phyloP scores from a whole-genome alignment of 495 filamentous ascomycete genomes.

The Rhypophila decipiens region DNA sequence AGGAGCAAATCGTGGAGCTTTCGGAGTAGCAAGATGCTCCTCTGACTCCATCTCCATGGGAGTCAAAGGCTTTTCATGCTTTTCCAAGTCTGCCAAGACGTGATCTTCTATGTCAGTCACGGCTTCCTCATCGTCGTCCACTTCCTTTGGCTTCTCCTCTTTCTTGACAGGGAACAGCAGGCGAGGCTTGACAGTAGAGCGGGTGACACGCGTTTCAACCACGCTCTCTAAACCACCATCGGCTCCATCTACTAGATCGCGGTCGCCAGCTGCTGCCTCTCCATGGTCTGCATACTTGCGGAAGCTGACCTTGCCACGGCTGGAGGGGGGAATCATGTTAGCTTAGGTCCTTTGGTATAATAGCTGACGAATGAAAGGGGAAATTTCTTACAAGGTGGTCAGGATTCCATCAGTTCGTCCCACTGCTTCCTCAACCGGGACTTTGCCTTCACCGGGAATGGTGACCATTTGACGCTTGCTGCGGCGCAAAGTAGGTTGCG shows the following conservation, averaged over 20 bases:
- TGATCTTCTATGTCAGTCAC: slow-evolving; percentile 48
- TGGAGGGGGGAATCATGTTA: slow-evolving; percentile 36
- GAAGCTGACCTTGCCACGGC: slow-evolving; percentile 87
- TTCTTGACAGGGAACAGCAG: slow-evolving; percentile 67
- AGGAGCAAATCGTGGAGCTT: slow-evolving; percentile 44
- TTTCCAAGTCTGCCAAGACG: slow-evolving; percentile 44
- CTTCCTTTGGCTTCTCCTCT: slow-evolving; percentile 38
- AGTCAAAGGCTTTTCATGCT: slow-evolving; percentile 40
- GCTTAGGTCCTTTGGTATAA: no score
- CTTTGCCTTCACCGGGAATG: slow-evolving; percentile 48
- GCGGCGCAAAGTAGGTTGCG: slow-evolving; percentile 29
- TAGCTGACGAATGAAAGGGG: not conserved
- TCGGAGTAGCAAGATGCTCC: slow-evolving; percentile 37
- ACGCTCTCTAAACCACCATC: slow-evolving; percentile 38
- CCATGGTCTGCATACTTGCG: slow-evolving; percentile 49
- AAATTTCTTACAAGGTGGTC: slow-evolving; percentile 72
- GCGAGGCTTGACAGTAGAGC: slow-evolving; percentile 74
- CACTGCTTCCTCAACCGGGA: slow-evolving; percentile 55
- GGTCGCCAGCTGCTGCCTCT: slow-evolving; percentile 11
- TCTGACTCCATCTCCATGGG: slow-evolving; percentile 24
- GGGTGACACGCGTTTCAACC: slow-evolving; percentile 50
- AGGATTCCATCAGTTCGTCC: slow-evolving; percentile 70
- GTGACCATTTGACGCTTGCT: slow-evolving; percentile 39
- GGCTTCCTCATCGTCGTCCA: slow-evolving; percentile 49
- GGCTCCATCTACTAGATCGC: slow-evolving; percentile 35